Evolutionary conservation across 2,329 filamentous ascomycete genomes (phyloP).

Genomic region (Fusarium sp.): DNA sequence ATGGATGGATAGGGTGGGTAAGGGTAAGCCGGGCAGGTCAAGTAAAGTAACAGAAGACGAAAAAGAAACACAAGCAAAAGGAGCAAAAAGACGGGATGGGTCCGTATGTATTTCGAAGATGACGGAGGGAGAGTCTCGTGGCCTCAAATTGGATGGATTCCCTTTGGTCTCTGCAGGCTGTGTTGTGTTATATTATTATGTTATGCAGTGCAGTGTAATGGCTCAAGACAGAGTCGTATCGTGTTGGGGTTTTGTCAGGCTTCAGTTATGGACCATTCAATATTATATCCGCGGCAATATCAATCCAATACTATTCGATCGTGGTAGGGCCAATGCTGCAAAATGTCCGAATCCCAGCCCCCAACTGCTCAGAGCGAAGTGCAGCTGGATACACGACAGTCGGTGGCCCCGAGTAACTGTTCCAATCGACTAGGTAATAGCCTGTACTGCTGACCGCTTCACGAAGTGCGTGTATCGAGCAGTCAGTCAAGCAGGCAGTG

Average conservation of each 20-base stretch:
- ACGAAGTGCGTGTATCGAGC: slow-evolving; percentile 11
- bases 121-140: slow-evolving; percentile 26
- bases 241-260: slow-evolving; percentile 38
- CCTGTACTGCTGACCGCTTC: slow-evolving; percentile 36
- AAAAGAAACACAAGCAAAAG: slow-evolving; percentile 1
- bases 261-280: slow-evolving; percentile 29
- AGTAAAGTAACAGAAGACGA: slow-evolving; percentile 9
- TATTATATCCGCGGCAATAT: slow-evolving; percentile 12
- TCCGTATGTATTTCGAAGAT: slow-evolving; percentile 25
- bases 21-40: background rate
- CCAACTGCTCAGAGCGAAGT: slow-evolving; percentile 21
- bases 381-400: slow-evolving; percentile 31
- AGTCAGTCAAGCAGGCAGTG: background rate
- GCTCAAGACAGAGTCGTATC: slow-evolving; percentile 16
- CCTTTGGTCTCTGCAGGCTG: slow-evolving; percentile 20
- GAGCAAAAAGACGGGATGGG: background rate
- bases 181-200: slow-evolving; percentile 18
- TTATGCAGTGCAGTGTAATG: slow-evolving; percentile 17
- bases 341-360: slow-evolving; percentile 37
- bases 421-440: slow-evolving; percentile 39
- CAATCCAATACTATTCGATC: slow-evolving; percentile 27
- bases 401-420: slow-evolving; percentile 34
- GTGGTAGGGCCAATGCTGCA: slow-evolving; percentile 31
- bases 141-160: slow-evolving; percentile 23
- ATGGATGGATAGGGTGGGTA: slow-evolving; percentile 11